Evolutionary conservation across 1,284 basidiomycete species (phyloP), one percentile per base, ranked within the genome.

Genomic region (Bondarzewia mesenterica): DNA sequence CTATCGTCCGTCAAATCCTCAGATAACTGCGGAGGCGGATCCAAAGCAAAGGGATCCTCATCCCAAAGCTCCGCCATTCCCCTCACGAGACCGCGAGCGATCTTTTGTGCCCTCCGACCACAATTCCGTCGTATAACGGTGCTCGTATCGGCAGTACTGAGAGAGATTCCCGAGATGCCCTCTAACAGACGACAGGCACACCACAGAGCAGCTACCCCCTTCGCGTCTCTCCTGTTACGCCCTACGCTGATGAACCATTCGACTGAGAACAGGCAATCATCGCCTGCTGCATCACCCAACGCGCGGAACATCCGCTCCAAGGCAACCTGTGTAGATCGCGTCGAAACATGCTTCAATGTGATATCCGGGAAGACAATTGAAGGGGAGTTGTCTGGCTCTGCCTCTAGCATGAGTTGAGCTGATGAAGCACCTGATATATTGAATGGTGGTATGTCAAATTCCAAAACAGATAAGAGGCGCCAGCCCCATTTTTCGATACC

Each of bases 401-500:
- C 69, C 60, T 84, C 78, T n/a, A 88, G 70, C 61, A 79, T 71
- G n/a, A 79, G 63, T 46, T 75, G 78, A 0, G 74, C 75, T 4
- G 67, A 63, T 12, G 75, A 72, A 14, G 70, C 64, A 36, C 68
- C 64, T 12, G 75, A 69, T 12, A 75, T 59, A 23, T 72, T 70
- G 54, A 82, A 63, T 0, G 72, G 60, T 4, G 82, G 84, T 27
- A 74, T 71, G 1, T 70, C 71, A 51, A 94, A 78, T 56, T 89
- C 82, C 23, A 94, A 67, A 14, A 85, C 87, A 2, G 80, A 77
- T 23, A 95, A 72, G 2, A 95, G 60, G 38, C 79, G 77, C 82
- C 85, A 91, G 1, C 89, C 89, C 93, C 92, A 95, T 62, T 83
- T 83, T 57, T 94, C 89, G 16, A 95, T 81, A 0, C 85, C 82